These are phyloP conservation scores for Kodamaea fukazawae DNA, from an alignment of 805 yeast species.

Conservation along the genomic window DNA sequence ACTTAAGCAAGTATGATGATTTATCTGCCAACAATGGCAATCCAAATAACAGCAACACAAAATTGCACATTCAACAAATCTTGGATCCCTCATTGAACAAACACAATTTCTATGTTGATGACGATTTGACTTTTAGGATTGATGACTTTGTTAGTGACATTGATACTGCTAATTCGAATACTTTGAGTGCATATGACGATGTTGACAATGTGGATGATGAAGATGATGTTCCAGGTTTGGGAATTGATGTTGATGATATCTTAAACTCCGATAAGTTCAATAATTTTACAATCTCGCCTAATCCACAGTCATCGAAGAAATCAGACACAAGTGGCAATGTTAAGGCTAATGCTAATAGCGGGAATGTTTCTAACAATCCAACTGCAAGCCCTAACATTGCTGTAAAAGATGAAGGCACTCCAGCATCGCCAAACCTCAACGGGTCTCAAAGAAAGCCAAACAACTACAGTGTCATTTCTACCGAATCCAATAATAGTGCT, in stretches of 20 bases:
- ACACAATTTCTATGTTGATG: slow-evolving; percentile 28
- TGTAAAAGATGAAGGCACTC: background rate
- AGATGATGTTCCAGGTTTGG: slow-evolving; percentile 39
- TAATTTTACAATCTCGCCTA: slow-evolving; percentile 24
- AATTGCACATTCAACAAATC: slow-evolving; percentile 10
- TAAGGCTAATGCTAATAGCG: background rate
- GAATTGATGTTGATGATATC: slow-evolving; percentile 44
- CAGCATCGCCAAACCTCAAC: slow-evolving; percentile 1
- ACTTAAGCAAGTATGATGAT: slow-evolving; percentile 36
- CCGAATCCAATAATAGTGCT: slow-evolving; percentile 11
- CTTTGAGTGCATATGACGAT: slow-evolving; percentile 20
- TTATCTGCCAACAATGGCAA: slow-evolving; percentile 11
- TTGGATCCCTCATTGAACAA: slow-evolving; percentile 18
- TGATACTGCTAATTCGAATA: slow-evolving; percentile 13
- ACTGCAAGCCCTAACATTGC: background rate
- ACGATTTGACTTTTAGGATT: slow-evolving; percentile 32
- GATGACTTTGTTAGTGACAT: slow-evolving; percentile 34
- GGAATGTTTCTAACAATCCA: background rate
- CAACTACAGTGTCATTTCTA: slow-evolving; percentile 21
- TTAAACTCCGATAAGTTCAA: slow-evolving; percentile 39
- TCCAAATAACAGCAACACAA: slow-evolving; percentile 5
- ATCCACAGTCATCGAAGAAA: slow-evolving; percentile 7
- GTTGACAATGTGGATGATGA: slow-evolving; percentile 33
- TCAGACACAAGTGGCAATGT: background rate
- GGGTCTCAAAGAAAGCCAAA: slow-evolving; percentile 13